A percentile compares a stretch with the other conserved stretches of the same genome.
These are phyloP conservation scores for Astragalus glycyphyllos DNA, from an alignment of 306 rosid species.

Conservation along the genomic window DNA sequence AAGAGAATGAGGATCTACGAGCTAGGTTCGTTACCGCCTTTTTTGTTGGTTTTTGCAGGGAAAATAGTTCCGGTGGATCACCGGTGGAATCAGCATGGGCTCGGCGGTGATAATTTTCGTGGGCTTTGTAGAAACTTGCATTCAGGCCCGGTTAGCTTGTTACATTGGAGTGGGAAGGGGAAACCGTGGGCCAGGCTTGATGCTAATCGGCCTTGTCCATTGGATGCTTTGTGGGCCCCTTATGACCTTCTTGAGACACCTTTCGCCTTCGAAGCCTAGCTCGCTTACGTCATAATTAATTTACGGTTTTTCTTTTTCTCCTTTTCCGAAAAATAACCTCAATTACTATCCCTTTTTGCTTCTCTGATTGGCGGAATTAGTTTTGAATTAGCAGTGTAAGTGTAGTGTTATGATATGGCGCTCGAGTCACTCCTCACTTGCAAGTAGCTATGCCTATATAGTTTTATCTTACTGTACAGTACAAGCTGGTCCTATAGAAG, in stretches of 20 bases:
- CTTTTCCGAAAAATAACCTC: neutral
- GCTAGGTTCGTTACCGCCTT: slow-evolving; percentile 91
- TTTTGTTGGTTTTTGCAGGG: slow-evolving; percentile 85
- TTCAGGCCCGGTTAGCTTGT: slow-evolving; percentile 86
- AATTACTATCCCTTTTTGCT: neutral
- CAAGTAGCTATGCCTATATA: neutral
- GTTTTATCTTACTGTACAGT: slow-evolving; percentile 1
- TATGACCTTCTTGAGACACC: slow-evolving; percentile 77
- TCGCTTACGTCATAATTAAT: neutral
- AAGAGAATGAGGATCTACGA: slow-evolving; percentile 96
- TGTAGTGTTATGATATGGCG: slow-evolving; percentile 46
- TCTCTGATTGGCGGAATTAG: neutral
- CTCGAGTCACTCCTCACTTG: slow-evolving; percentile 46
- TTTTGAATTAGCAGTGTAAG: neutral
- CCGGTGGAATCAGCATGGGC: slow-evolving; percentile 97
- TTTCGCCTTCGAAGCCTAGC: slow-evolving; percentile 65
- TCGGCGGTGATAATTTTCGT: slow-evolving; percentile 88
- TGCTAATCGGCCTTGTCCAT: slow-evolving; percentile 77
- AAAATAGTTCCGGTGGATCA: slow-evolving; percentile 80
- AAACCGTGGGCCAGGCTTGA: slow-evolving; percentile 97
- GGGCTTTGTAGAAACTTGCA: slow-evolving; percentile 87
- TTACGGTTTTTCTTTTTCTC: neutral
- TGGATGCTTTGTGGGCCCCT: slow-evolving; percentile 94
- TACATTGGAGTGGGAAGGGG: slow-evolving; percentile 99
- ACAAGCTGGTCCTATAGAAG: slow-evolving; percentile 24